These are phyloP conservation scores for Heliocybe sulcata DNA, from an alignment of 1,284 basidiomycete species.

Conservation along the genomic window DNA sequence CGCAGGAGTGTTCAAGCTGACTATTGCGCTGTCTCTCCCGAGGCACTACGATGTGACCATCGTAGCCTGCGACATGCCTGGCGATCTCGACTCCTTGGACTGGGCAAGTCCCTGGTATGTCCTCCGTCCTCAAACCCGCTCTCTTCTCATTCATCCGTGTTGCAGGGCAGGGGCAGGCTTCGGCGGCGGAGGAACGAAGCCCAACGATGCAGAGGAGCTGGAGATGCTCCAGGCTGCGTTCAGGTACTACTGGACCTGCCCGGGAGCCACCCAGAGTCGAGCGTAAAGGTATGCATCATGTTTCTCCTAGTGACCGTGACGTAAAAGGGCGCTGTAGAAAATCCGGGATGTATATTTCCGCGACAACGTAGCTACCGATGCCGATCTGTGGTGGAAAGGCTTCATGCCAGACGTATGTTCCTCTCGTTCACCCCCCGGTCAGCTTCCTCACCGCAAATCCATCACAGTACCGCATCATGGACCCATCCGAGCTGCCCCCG, in stretches of 20 bases:
- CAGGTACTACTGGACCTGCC: not conserved
- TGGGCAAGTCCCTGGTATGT: constrained; percentile 2
- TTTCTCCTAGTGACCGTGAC: no score
- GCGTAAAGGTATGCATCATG: not conserved
- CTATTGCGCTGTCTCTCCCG: constrained; percentile 1
- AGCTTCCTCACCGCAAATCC: not conserved
- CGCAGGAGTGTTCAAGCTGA: constrained; percentile 1
- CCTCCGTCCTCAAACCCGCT: not conserved
- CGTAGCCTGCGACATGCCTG: constrained; percentile 1
- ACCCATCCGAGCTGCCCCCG: constrained; percentile 1
- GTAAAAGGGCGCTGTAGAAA: not conserved
- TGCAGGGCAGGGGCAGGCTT: constrained; percentile 2
- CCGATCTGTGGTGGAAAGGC: constrained; percentile 3
- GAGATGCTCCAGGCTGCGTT: not conserved
- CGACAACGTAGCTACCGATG: not conserved
- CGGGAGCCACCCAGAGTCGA: not conserved
- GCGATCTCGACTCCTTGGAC: not conserved
- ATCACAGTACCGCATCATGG: not conserved
- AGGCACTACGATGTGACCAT: constrained; percentile 1
- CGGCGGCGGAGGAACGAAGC: constrained; percentile 2
- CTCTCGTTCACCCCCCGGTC: not conserved
- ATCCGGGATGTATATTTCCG: not conserved
- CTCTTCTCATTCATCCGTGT: not conserved
- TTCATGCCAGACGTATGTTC: constrained; percentile 2
- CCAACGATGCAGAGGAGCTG: not conserved